phyloP scores from a whole-genome alignment of 306 rosid genomes.

The Quercus gilva region DNA sequence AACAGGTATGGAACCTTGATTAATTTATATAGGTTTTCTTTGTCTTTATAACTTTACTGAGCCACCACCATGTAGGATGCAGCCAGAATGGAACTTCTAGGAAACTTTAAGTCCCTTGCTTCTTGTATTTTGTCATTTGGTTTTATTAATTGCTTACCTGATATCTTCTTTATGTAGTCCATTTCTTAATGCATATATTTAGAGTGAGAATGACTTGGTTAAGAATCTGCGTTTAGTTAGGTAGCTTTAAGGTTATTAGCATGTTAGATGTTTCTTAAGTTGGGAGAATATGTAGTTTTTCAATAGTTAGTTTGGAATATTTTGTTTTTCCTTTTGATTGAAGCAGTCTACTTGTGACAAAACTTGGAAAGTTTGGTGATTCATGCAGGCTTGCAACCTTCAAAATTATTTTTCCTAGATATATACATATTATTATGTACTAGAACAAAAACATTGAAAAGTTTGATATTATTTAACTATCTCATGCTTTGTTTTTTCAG shows the following conservation, averaged over 20 bases:
- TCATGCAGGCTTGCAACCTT: slow-evolving; percentile 8
- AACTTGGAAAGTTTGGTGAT: slow-evolving; percentile 14
- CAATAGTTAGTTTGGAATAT: neutral
- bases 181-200: slow-evolving; percentile 17
- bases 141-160: neutral
- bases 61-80: neutral
- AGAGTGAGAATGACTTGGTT: slow-evolving; percentile 19
- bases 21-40: neutral
- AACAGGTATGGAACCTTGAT: slow-evolving; percentile 54
- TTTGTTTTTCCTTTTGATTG: slow-evolving; percentile 7
- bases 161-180: slow-evolving; percentile 24
- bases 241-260: neutral
- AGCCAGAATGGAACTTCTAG: no score
- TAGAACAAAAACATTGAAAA: slow-evolving; percentile 7
- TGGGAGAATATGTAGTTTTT: slow-evolving; percentile 22
- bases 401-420: slow-evolving; percentile 2
- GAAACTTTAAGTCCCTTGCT: neutral
- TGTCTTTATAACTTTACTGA: neutral
- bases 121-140: neutral
- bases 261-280: neutral
- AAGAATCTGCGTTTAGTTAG: neutral
- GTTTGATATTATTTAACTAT: slow-evolving; percentile 24
- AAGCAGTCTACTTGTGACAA: slow-evolving; percentile 7
- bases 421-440: neutral
- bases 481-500: slow-evolving; percentile 40